Base-by-base conservation (phyloP, 2,329 filamentous ascomycete species). In the Xylariaceae sp. region DNA sequence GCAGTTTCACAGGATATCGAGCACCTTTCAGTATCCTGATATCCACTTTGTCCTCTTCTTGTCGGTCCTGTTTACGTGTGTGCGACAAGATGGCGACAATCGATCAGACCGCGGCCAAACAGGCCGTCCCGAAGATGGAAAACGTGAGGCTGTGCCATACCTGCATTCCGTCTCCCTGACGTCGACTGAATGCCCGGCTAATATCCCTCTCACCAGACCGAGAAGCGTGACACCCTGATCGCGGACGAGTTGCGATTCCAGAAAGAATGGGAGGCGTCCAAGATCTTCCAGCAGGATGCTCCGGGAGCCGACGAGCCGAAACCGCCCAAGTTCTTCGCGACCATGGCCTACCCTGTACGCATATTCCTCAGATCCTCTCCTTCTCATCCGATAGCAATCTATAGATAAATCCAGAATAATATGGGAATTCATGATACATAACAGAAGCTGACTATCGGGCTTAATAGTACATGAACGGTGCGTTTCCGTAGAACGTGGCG, bases 261-360 rank as follows among this genome's bases (percentile, higher is more conserved):
- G 77, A 79, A 87, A 72, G 81, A 87, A 83, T 96, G 91, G 91
- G 84, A 88, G 70, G 80, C 89, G 60, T 80, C 85, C 67, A 82
- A 82, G 64, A 79, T 96, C 67, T 99, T 97, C 82, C 83, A 97
- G 75, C 82, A 87, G 68, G 80, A 97, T 75, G 92, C 94, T 23
- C 94, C 94, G 39, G 86, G 89, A 17, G 85, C 86, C 55, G 77
- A 82, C 64, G 92, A 97, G 67, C 83, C 92, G 64, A 87, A 92
- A 74, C 79, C 89, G 69, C 93, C 93, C 67, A 97, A 97, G 78
- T 96, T 92, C 81, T 95, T 93, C 72, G 91, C 88, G 84, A 68
- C 75, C 47, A 76, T 78, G 62, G 76, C 77, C 30, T 79, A 77
- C 63, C 77, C 75, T 15, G 59, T 62, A 61, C 50, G 59, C 39